A percentile compares a stretch with the other conserved stretches of the same genome.
phyloP scores from a whole-genome alignment of 306 rosid genomes.

The Malus domestica region DNA sequence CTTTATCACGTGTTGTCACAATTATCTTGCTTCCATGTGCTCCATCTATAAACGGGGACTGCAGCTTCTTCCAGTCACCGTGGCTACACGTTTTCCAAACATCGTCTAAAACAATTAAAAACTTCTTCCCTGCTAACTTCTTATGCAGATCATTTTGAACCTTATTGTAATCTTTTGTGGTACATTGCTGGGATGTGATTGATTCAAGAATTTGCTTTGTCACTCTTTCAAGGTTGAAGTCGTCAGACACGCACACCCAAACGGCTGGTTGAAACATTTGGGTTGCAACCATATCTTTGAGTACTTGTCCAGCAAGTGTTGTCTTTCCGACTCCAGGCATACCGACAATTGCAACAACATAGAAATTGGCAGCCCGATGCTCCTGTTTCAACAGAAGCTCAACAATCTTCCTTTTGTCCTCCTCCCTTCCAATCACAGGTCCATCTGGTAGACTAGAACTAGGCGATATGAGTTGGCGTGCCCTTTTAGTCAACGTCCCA shows the following conservation, averaged over 20 bases:
- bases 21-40: constrained; percentile 11
- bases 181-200: no score
- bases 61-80: not conserved
- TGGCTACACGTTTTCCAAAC: not conserved
- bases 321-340: not conserved
- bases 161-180: no score
- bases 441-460: not conserved
- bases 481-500: not conserved
- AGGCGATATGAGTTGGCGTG: not conserved
- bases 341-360: not conserved
- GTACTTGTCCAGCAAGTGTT: not conserved
- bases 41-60: not conserved
- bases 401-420: no score
- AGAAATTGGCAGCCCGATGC: no score
- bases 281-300: not conserved
- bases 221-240: not conserved
- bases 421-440: no score
- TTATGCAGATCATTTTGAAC: not conserved
- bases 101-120: constrained; percentile 18
- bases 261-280: not conserved
- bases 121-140: not conserved
- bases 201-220: no score
- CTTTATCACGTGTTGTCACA: constrained; percentile 9
- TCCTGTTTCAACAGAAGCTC: no score
- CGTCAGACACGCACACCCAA: not conserved